Evolutionary conservation across 2,329 filamentous ascomycete species (phyloP), one percentile per base, ranked within the genome.

Genomic region (Cladosporium sp.): DNA sequence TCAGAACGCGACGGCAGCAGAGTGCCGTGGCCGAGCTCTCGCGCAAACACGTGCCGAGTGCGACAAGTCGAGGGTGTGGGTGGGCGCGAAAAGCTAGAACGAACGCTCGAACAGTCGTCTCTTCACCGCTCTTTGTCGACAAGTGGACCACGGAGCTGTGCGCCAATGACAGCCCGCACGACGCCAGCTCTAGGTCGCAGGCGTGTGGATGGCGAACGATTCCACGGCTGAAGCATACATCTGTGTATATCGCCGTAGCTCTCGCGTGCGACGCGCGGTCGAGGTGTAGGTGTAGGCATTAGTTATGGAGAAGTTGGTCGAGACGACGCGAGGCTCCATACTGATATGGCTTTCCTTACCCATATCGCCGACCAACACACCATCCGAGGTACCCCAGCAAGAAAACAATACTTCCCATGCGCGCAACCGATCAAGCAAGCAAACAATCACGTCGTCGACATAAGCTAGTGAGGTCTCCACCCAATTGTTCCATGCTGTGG

Each of bases 81-180:
- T 34, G 30, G 30, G 30, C 11, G 30, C 30, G 17, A 28, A 20
- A 9, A 49, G 22, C 43, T 5, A 49, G 15, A 25, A 19, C 22
- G 45, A 49, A 25, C 25, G 22, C 12, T 34, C 11, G 8, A 14
- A n/a, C 42, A 25, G 8, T 34, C 22, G 34, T 25, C 37, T 37
- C 47, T 52, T 51, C 56, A 58, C 56, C 56, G 56, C 56, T 58
- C 49, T 52, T 58, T 43, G 19, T 36, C 12, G 5, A 47, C 17
- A 58, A 51, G 40, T 43, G 42, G 39, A 43, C 22, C 38, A 49
- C 52, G 40, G 52, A 30, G 20, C 28, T 28, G 28, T 20, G 42
- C 52, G 34, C 52, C 52, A 56, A 56, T 55, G 14, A 28, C 28
- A 36, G 30, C 19, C 14, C 42, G 14, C 42, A 25, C 42, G 42